phyloP scores from a whole-genome alignment of 768 basidiomycete species.

The Xerocomus potaroensis region DNA sequence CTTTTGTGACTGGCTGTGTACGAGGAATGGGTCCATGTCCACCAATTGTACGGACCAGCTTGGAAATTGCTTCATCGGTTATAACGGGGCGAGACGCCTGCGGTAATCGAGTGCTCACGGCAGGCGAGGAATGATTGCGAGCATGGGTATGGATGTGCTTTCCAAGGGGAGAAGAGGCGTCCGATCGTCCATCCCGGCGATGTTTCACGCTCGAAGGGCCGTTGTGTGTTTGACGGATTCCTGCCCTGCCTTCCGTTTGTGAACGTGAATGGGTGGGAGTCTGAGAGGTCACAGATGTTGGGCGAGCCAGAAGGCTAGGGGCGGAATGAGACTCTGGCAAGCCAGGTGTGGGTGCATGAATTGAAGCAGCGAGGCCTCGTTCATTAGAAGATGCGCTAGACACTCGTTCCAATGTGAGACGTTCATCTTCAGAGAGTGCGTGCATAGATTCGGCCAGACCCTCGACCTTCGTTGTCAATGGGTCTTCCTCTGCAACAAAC shows the following conservation, averaged over 20 bases:
- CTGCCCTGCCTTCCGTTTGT: conserved; percentile 50
- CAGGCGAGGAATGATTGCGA: conserved; percentile 64
- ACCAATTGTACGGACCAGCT: conserved; percentile 60
- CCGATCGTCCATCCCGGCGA: conserved; percentile 39
- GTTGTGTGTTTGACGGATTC: conserved; percentile 28
- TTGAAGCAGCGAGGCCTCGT: conserved; percentile 46
- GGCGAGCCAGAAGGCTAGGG: conserved; percentile 30
- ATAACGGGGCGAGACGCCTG: conserved; percentile 62
- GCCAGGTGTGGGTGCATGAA: conserved; percentile 47
- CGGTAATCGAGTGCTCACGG: conserved; percentile 38
- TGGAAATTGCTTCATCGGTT: conserved; percentile 66
- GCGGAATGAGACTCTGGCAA: conserved; percentile 38
- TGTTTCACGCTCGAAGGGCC: conserved; percentile 19
- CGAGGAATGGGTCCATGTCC: conserved; percentile 25
- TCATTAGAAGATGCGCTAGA: conserved; percentile 22
- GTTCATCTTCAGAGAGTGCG: conserved; percentile 18
- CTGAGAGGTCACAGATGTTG: conserved; percentile 24
- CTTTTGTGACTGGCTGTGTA: conserved; percentile 23
- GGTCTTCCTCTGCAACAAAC: conserved; percentile 9
- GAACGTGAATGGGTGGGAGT: conserved; percentile 52
- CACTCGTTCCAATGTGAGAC: conserved; percentile 13
- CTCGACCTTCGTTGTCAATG: conserved; percentile 11
- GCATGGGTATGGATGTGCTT: conserved; percentile 34
- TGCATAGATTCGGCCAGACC: conserved; percentile 29
- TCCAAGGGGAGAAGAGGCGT: conserved; percentile 42